phyloP scores from a whole-genome alignment of 495 filamentous ascomycete genomes.

The Aeminium ludgeri region DNA sequence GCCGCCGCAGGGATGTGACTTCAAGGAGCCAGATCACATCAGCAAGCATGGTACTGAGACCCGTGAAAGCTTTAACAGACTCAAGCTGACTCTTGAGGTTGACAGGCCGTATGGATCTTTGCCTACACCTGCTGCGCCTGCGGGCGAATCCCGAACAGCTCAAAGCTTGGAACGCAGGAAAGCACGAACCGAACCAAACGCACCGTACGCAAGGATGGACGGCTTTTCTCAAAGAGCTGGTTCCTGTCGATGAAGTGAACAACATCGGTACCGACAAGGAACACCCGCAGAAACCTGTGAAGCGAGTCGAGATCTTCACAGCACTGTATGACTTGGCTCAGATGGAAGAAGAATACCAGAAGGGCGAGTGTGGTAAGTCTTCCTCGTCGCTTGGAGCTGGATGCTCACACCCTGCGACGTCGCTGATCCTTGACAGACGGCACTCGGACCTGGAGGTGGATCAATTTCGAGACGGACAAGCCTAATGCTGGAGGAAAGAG shows the following conservation, averaged over 20 bases:
- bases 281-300: constrained; percentile 24
- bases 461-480: no score
- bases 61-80: constrained; percentile 26
- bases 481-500: no score
- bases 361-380: not conserved
- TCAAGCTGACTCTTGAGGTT: not conserved
- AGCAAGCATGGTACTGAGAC: constrained; percentile 43
- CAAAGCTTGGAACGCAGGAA: constrained; percentile 3
- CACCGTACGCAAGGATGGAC: constrained; percentile 7
- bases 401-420: no score
- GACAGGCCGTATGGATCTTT: constrained; percentile 28
- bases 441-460: no score
- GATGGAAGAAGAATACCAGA: constrained; percentile 41
- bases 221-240: constrained; percentile 3
- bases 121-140: constrained; percentile 10
- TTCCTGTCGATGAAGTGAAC: not conserved
- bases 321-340: constrained; percentile 53
- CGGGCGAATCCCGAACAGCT: constrained; percentile 11
- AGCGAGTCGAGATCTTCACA: constrained; percentile 32
- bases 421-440: no score
- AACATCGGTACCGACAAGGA: constrained; percentile 24
- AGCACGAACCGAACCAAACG: not conserved
- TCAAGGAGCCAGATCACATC: constrained; percentile 77
- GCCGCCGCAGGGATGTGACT: constrained; percentile 43
- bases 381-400: not conserved